Base-by-base conservation (phyloP, 2,329 filamentous ascomycete genomes). In the Fusarium keratoplasticum region DNA sequence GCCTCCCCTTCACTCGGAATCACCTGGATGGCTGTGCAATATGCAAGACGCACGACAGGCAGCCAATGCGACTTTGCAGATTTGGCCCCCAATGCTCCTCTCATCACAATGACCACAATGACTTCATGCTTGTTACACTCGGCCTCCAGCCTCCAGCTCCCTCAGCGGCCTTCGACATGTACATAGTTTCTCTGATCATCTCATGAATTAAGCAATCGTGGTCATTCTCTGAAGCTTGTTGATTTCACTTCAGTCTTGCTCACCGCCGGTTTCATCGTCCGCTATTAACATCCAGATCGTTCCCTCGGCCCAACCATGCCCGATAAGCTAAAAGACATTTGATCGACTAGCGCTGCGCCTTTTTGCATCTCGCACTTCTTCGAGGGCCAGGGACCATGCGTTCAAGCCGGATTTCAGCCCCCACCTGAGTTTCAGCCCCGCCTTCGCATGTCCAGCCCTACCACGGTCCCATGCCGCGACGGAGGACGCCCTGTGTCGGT, bases 401-500 rank as follows among this genome's bases (percentile, higher is more conserved):
- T 40, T 40, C 40, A 25, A 61, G 27, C 35, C 16, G 57, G 44
- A 42, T 27, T 65, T 69, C 42, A 36, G 67, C 66, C 70, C 75
- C 74, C 69, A 73, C 72, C 62, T 25, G 50, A 54, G 66, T 62
- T 67, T 68, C 64, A 76, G 76, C 71, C 72, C 73, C 75, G 40
- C 66, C 66, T 54, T 57, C 36, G 55, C 13, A 63, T 58, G 33
- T 64, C 74, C 76, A 78, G 76, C 76, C 76, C 76, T 78, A 78
- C 71, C 70, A 59, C 57, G 60, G 33, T 66, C 57, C 70, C 54
- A 60, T 64, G 55, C 58, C 10, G 20, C 44, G 50, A 22, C 27
- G 60, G 35, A 61, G 20, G 31, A 50, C 44, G 25, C 44, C 58
- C 58, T 67, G 61, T 65, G 44, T 58, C 36, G 33, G 54, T 42